Evolutionary conservation across 2,329 filamentous ascomycete genomes (phyloP), one percentile per base, ranked within the genome.

Genomic region (Zalaria obscura): DNA sequence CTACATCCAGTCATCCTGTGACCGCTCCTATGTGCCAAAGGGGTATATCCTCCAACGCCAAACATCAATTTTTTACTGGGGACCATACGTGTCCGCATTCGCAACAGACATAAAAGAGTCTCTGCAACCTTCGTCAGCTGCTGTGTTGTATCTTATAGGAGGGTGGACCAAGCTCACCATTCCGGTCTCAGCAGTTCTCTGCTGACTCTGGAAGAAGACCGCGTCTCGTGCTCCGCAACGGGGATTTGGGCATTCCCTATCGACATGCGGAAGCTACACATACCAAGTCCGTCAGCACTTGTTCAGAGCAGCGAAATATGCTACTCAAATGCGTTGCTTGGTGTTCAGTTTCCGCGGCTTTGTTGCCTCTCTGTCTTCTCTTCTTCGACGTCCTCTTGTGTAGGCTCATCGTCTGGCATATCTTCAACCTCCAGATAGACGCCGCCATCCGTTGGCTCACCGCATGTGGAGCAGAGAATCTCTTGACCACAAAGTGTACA

Each of bases 131-230:
- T 18, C 18, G 18, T 18, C 18, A 18, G 18, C 18, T 18, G 18
- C 18, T 18, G 18, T 18, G 18, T 18, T 18, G 18, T 18, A 18
- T 18, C 18, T 18, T 18, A 18, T 18, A 18, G 18, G 18, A 18
- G 18, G 18, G 18, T 18, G 18, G 18, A 18, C 7, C 29, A 32
- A 7, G 29, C 83, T 72, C 65, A 96, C 91, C 91, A 98, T 98
- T 68, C 91, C 91, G 36, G 91, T 98, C 64, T 96, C 88, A 38
- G 86, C 85, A 52, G 83, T 94, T 64, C 91, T 83, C 69, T 96
- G 88, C 61, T 98, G 91, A 47, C 88, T 95, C 68, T 98, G 91
- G 70, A 98, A 98, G 68, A 94, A 98, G 45, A 98, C 93, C 36
- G 88, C 87, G 66, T 96, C 88, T 52, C 78, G 77, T 62, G 91